Conservation (phyloP, 2,329 filamentous ascomycete species). For the Fusarium xylarioides region DNA sequence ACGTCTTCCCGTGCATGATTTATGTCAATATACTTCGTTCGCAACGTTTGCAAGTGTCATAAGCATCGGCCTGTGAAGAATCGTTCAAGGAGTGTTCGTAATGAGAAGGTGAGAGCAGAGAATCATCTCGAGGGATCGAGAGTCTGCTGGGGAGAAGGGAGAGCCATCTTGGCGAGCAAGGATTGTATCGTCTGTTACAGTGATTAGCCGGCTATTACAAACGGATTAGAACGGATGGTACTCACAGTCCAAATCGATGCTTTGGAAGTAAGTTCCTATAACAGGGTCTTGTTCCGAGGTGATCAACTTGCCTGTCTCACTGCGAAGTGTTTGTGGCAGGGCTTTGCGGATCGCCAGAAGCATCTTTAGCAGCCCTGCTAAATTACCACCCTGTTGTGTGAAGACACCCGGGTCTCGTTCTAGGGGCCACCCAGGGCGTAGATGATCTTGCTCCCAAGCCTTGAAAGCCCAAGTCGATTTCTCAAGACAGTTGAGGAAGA, state of each 20-base stretch:
- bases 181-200: slow-evolving; percentile 45
- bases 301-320: slow-evolving; percentile 58
- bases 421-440: slow-evolving; percentile 69
- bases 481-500: slow-evolving; percentile 72
- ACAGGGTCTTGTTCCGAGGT: slow-evolving; percentile 58
- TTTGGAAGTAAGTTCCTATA: slow-evolving; percentile 63
- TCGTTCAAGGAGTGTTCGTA: slow-evolving; percentile 43
- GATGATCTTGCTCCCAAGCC: slow-evolving; percentile 70
- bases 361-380: slow-evolving; percentile 69
- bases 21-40: neutral
- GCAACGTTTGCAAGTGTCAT: neutral
- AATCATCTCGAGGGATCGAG: slow-evolving; percentile 60
- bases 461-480: slow-evolving; percentile 76
- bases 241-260: slow-evolving; percentile 67
- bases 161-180: slow-evolving; percentile 59
- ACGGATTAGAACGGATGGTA: slow-evolving; percentile 11
- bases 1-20: neutral
- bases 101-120: slow-evolving; percentile 60
- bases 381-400: slow-evolving; percentile 66
- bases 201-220: neutral
- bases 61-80: neutral
- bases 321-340: slow-evolving; percentile 61
- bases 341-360: slow-evolving; percentile 68
- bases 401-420: slow-evolving; percentile 65
- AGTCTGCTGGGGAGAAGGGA: slow-evolving; percentile 60